phyloP scores from a whole-genome alignment of 768 basidiomycete species.

The Calvatia gigantea region DNA sequence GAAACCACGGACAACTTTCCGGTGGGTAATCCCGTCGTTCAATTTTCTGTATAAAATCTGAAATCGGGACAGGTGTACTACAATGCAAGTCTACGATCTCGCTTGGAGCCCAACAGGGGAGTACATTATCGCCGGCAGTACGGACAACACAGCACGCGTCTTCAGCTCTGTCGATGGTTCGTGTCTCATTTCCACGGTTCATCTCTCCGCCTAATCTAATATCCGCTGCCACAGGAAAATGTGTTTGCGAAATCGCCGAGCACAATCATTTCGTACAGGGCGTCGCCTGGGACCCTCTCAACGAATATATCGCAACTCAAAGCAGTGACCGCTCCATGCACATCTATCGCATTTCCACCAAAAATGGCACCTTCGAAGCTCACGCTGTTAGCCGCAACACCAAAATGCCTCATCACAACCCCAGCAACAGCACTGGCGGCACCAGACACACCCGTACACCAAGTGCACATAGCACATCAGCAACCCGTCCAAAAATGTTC shows the following conservation, averaged over 20 bases:
- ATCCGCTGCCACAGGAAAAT: conserved; percentile 59
- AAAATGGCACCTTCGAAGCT: conserved; percentile 80
- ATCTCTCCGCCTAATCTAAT: conserved; percentile 14
- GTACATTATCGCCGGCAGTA: conserved; percentile 93
- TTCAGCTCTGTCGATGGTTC: conserved; percentile 73
- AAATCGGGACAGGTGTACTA: conserved; percentile 66
- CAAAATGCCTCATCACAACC: conserved; percentile 68
- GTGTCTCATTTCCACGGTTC: conserved; percentile 16
- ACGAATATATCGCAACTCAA: conserved; percentile 97
- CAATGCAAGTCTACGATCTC: conserved; percentile 96
- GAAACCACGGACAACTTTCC: conserved; percentile 83
- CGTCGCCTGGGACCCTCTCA: conserved; percentile 97
- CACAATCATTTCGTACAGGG: conserved; percentile 98
- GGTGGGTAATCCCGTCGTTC: conserved; percentile 39
- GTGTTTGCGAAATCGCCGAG: conserved; percentile 86
- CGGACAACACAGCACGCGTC: conserved; percentile 90
- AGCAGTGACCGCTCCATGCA: conserved; percentile 96
- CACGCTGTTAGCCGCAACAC: conserved; percentile 90
- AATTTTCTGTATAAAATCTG: not conserved
- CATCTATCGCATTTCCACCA: conserved; percentile 79
- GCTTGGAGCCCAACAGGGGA: conserved; percentile 97
- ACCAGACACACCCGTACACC: conserved; percentile 71
- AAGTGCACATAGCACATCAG: conserved; percentile 42
- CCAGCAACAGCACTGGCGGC: no score
- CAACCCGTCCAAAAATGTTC: conserved; percentile 53